Percentiles rank a stretch among this genome's conserved stretches.
These are phyloP conservation scores for Calonectria ilicicola DNA, from an alignment of 2,329 filamentous ascomycete genomes.

Conservation along the genomic window DNA sequence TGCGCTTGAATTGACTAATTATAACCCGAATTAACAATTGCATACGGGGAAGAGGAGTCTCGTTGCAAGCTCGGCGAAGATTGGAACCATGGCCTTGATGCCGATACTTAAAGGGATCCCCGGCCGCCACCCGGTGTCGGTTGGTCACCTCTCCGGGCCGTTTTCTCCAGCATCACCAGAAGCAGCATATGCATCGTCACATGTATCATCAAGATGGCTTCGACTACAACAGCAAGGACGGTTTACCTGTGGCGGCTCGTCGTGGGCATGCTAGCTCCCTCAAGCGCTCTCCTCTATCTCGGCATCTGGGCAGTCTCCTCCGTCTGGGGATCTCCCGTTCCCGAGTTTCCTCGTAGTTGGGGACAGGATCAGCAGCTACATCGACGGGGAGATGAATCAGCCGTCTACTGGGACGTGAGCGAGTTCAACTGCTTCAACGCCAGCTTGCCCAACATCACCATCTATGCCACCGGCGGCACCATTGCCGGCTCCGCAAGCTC, in stretches of 20 bases:
- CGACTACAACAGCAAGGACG: conserved; percentile 35
- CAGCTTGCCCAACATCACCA: conserved; percentile 65
- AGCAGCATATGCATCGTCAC: neutral
- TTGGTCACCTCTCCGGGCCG: conserved; percentile 27
- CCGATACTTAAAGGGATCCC: conserved; percentile 39
- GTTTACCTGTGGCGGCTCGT: conserved; percentile 38
- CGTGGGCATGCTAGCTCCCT: conserved; percentile 39
- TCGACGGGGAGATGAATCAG: conserved; percentile 13
- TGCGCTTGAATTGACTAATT: conserved; percentile 36
- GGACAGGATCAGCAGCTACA: conserved; percentile 25
- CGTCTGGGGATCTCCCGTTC: conserved; percentile 41
- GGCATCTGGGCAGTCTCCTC: conserved; percentile 39
- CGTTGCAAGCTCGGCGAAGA: conserved; percentile 11
- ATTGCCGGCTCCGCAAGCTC: conserved; percentile 66
- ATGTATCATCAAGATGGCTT: conserved; percentile 29
- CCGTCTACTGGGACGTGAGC: conserved; percentile 19
- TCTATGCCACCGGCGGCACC: conserved; percentile 69
- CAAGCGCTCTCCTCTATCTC: conserved; percentile 35
- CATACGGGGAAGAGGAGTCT: conserved; percentile 23
- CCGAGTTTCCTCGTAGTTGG: conserved; percentile 29
- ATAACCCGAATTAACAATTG: conserved; percentile 38
- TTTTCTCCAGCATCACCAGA: conserved; percentile 17
- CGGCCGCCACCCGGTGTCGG: conserved; percentile 25
- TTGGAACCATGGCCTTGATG: conserved; percentile 36
- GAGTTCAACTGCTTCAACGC: conserved; percentile 42